Evolutionary conservation across 192 early-diverging fungal species (phyloP).

Genomic region (Backusella liffmaniae): DNA sequence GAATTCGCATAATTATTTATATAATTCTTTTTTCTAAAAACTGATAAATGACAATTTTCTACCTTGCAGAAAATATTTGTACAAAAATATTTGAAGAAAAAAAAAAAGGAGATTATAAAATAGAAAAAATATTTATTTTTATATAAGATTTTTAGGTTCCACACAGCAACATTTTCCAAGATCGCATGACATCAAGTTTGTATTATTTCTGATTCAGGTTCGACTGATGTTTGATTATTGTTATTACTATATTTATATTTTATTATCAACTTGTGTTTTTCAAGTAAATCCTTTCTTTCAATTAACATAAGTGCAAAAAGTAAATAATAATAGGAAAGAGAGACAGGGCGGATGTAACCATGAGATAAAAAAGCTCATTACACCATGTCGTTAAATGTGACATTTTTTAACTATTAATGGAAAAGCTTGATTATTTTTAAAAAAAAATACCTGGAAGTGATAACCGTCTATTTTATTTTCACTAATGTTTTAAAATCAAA

Average conservation of each 20-base stretch:
- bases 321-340: not conserved
- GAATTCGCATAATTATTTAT: conserved; percentile 28
- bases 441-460: not conserved
- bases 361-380: not conserved
- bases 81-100: not conserved
- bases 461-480: not conserved
- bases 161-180: conserved; percentile 1
- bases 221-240: not conserved
- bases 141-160: not conserved
- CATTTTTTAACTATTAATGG: not conserved
- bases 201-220: not conserved
- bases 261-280: not conserved
- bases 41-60: conserved; percentile 4
- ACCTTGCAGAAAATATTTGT: conserved; percentile 15
- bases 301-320: not conserved
- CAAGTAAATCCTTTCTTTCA: not conserved
- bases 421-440: not conserved
- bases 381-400: not conserved
- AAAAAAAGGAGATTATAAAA: conserved; percentile 4
- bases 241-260: not conserved
- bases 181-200: not conserved
- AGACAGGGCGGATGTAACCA: not conserved
- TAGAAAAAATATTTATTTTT: not conserved
- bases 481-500: not conserved
- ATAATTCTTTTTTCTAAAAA: not conserved